Percentiles rank a stretch among this genome's conserved stretches.
These are phyloP conservation scores for Phytophthora quininea DNA, from an alignment of 352 stramenopile genomes.

Conservation along the genomic window DNA sequence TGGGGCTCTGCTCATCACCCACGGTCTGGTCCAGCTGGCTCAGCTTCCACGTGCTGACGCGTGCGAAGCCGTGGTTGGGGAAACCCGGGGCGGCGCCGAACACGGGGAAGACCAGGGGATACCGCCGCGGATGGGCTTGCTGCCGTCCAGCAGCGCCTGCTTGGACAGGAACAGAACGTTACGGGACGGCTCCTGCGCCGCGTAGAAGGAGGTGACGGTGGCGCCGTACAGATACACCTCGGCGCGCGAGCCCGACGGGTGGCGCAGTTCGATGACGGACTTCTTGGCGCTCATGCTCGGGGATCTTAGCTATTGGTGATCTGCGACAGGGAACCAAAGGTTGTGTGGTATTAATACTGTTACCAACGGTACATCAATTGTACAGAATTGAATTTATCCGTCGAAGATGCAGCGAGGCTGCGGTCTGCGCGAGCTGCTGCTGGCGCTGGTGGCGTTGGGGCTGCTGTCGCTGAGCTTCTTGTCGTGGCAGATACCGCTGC, in stretches of 20 bases:
- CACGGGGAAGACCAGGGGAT: constrained; percentile 97
- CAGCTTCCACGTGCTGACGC: constrained; percentile 75
- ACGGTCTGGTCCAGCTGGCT: constrained; percentile 48
- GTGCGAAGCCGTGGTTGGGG: constrained; percentile 95
- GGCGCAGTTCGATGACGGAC: constrained; percentile 56
- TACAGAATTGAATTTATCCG: background rate
- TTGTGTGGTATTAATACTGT: background rate
- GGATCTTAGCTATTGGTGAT: no score
- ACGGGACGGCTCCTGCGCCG: constrained; percentile 57
- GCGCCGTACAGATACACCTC: constrained; percentile 92
- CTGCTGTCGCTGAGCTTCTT: constrained; percentile 33
- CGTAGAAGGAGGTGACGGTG: constrained; percentile 90
- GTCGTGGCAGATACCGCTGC: constrained; percentile 24
- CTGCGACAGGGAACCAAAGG: no score
- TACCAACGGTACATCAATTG: background rate
- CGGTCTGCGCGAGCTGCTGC: constrained; percentile 18
- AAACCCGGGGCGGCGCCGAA: constrained; percentile 91
- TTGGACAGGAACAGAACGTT: constrained; percentile 94
- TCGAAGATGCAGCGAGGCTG: constrained; percentile 4
- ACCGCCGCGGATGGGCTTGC: constrained; percentile 94
- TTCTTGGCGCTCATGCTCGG: constrained; percentile 21
- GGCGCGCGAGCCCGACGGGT: constrained; percentile 70
- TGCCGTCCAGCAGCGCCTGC: constrained; percentile 90
- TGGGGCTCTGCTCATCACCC: constrained; percentile 47
- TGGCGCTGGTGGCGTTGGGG: constrained; percentile 22